Conservation (phyloP, 225 moss, liverwort and hornwort species). For the Rhytidiadelphus loreus region DNA sequence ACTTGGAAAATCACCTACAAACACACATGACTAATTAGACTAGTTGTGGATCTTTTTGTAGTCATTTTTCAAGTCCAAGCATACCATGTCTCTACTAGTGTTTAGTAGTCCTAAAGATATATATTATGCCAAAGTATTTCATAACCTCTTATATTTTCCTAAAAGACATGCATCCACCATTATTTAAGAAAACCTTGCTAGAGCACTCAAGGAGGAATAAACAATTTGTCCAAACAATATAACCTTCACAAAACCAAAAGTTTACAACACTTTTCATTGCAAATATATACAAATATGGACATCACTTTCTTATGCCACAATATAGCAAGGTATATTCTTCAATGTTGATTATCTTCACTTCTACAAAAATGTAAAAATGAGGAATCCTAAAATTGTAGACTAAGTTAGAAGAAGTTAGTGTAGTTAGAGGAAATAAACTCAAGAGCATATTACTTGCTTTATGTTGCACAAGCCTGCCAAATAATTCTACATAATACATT, state of each 20-base stretch:
- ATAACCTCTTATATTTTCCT: background rate
- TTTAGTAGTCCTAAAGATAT: background rate
- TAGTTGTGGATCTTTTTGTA: background rate
- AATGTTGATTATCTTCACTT: background rate
- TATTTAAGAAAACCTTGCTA: rapidly evolving
- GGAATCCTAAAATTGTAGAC: background rate
- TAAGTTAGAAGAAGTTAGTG: background rate
- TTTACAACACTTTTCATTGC: background rate
- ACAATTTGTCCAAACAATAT: background rate
- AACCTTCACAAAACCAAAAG: background rate
- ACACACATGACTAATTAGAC: background rate
- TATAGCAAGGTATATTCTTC: background rate
- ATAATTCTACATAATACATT: slow-evolving; percentile 27
- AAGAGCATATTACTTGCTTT: slow-evolving; percentile 2
- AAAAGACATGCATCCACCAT: too few species aligned
- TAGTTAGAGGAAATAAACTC: background rate
- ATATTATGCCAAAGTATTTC: background rate
- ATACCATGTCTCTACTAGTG: background rate
- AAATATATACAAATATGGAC: slow-evolving; percentile 14
- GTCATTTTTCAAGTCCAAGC: background rate
- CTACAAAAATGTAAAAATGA: background rate
- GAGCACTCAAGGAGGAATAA: background rate
- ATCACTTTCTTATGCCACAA: background rate
- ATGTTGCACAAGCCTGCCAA: slow-evolving; percentile 27
- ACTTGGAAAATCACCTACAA: background rate